Evolutionary conservation across 176 grass and related monocot species (phyloP).

Genomic region (Avena eriantha): DNA sequence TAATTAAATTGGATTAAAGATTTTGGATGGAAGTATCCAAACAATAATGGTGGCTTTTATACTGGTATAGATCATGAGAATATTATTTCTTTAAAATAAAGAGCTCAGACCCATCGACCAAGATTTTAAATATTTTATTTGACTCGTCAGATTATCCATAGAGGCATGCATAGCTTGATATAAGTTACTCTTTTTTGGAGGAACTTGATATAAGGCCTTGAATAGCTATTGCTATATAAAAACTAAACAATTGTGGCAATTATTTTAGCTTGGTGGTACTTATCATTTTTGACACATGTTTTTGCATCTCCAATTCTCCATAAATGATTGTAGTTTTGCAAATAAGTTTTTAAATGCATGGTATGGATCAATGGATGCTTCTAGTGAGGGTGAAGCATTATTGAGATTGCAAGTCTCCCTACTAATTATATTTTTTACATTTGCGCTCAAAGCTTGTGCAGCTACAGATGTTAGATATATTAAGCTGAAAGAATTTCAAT

Average conservation of each 20-base stretch:
- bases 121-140: neutral
- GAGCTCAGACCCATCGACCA: neutral
- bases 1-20: neutral
- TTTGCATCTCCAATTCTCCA: constrained; percentile 11
- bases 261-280: constrained; percentile 10
- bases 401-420: neutral
- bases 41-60: neutral
- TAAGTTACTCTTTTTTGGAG: neutral
- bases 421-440: neutral
- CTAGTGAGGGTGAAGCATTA: neutral
- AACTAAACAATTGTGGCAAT: constrained; percentile 2
- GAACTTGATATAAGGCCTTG: neutral
- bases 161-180: neutral
- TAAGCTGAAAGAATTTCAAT: constrained; percentile 25
- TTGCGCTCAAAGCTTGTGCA: neutral
- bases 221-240: constrained; percentile 1
- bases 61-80: neutral
- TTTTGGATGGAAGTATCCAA: constrained; percentile 4
- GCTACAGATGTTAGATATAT: constrained; percentile 1
- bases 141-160: constrained; percentile 1
- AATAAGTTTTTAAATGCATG: constrained; percentile 22
- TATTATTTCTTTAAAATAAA: constrained; percentile 9
- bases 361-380: constrained; percentile 9
- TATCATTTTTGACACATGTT: neutral
- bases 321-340: constrained; percentile 18